Evolutionary conservation across 495 filamentous ascomycete genomes (phyloP).

Genomic region (Talaromyces stipitatus): DNA sequence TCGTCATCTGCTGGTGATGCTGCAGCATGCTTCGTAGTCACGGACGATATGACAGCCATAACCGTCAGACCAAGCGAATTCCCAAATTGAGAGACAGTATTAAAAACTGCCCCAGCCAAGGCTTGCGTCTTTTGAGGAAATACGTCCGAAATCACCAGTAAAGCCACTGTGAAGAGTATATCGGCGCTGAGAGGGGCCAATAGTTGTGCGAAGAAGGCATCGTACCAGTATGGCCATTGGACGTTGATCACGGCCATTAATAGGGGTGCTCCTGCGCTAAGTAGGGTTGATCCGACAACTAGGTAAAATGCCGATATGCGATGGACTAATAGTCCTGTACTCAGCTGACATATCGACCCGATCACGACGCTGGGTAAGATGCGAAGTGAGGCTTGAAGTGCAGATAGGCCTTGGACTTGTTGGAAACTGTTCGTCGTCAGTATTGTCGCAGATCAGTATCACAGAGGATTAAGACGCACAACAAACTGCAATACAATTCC

Average conservation of each 20-base stretch:
- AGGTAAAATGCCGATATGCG: conserved; percentile 36
- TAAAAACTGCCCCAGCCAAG: conserved; percentile 58
- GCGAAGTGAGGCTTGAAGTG: conserved; percentile 41
- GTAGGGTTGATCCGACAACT: conserved; percentile 30
- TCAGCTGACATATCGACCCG: conserved; percentile 42
- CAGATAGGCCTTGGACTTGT: conserved; percentile 34
- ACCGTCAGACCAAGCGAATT: conserved; percentile 50
- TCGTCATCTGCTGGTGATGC: conserved; percentile 14
- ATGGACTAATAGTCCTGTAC: conserved; percentile 46
- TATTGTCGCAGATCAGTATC: not conserved
- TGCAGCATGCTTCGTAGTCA: conserved; percentile 33
- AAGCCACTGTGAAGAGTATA: conserved; percentile 48
- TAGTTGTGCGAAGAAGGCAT: conserved; percentile 41
- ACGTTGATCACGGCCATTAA: conserved; percentile 43
- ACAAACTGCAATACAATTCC: conserved; percentile 46
- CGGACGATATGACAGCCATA: conserved; percentile 46
- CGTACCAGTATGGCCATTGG: conserved; percentile 48
- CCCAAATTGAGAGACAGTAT: conserved; percentile 55
- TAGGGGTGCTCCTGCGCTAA: conserved; percentile 41
- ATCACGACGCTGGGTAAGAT: conserved; percentile 47
- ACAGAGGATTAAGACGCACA: conserved; percentile 16
- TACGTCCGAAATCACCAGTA: conserved; percentile 50
- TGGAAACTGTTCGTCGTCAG: conserved; percentile 31
- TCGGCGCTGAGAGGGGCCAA: conserved; percentile 43
- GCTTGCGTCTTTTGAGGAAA: conserved; percentile 52